A percentile compares a stretch with the other conserved stretches of the same genome.
Conservation (phyloP, 768 basidiomycete species). For the Coprinopsis cinerea region DNA sequence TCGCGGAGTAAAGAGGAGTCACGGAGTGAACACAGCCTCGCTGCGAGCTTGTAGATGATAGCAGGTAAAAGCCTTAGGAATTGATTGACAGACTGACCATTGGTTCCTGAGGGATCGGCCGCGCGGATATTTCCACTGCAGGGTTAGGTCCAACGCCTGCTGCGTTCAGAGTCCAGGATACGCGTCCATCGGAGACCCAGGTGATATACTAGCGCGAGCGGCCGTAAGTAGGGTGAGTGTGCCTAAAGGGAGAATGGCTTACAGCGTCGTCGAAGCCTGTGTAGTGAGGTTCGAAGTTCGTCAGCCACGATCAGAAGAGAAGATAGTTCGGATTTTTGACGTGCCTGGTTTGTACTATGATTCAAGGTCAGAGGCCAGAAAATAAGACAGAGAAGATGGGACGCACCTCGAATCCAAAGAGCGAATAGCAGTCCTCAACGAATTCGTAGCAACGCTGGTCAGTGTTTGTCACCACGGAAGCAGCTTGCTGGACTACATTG, state of each 20-base stretch:
- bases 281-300: neutral
- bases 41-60: too few species aligned
- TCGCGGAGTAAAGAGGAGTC: neutral
- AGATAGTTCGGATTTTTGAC: too few species aligned
- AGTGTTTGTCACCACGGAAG: conserved; percentile 65
- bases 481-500: conserved; percentile 68
- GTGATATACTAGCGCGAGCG: conserved; percentile 56
- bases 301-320: too few species aligned
- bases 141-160: conserved; percentile 59
- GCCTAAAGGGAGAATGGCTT: conserved; percentile 17
- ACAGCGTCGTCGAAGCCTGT: conserved; percentile 60
- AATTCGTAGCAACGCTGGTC: conserved; percentile 65
- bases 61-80: conserved; percentile 11
- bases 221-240: conserved; percentile 1
- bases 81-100: conserved; percentile 46
- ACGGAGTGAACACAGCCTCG: too few species aligned
- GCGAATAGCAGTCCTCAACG: conserved; percentile 49
- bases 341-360: conserved; percentile 34
- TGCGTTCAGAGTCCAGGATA: conserved; percentile 68
- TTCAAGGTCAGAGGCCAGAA: conserved; percentile 1
- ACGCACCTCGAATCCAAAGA: conserved; percentile 76
- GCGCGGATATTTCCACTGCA: conserved; percentile 48
- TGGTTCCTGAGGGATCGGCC: conserved; percentile 73
- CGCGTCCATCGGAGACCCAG: conserved; percentile 64
- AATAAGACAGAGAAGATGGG: conserved; percentile 11